These are phyloP conservation scores for Skeletonema tropicum DNA, from an alignment of 108 stramenopile species.

Conservation along the genomic window DNA sequence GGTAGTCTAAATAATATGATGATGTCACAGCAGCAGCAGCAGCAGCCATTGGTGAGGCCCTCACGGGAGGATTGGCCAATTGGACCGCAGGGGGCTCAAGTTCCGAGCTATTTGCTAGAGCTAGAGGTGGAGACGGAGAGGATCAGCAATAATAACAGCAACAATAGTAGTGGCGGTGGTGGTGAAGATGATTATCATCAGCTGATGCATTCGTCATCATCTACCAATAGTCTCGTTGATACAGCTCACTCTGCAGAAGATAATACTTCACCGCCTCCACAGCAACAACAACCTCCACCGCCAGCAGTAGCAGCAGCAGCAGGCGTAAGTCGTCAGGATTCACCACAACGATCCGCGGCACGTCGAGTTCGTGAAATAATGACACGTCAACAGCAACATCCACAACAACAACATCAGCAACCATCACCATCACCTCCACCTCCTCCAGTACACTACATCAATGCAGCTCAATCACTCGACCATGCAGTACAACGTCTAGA, in stretches of 20 bases:
- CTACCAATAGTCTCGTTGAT: not conserved
- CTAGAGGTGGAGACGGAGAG: too few relatives aligned
- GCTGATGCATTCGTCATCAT: not conserved
- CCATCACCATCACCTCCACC: too few relatives aligned
- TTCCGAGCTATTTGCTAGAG: conserved; percentile 17
- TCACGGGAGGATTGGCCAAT: conserved; percentile 26
- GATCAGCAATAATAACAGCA: too few relatives aligned
- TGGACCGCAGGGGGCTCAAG: conserved; percentile 39
- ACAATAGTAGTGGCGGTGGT: not conserved
- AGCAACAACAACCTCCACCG: too few relatives aligned
- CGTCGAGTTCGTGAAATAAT: conserved; percentile 5
- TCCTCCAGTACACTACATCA: not conserved
- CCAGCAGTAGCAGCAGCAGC: not conserved
- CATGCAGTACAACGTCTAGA: conserved; percentile 20
- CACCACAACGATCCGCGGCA: conserved; percentile 4
- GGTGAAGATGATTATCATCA: too few relatives aligned
- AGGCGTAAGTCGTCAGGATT: not conserved
- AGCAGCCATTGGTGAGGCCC: not conserved
- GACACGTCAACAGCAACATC: conserved; percentile 1
- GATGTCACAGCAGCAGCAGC: not conserved
- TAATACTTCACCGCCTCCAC: too few relatives aligned
- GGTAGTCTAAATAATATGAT: not conserved
- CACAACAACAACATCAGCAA: too few relatives aligned
- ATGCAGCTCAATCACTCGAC: conserved; percentile 11
- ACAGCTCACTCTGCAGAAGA: too few relatives aligned